Conservation (phyloP, 2,329 filamentous ascomycete genomes). For the Pseudopyrenochaeta lycopersici region DNA sequence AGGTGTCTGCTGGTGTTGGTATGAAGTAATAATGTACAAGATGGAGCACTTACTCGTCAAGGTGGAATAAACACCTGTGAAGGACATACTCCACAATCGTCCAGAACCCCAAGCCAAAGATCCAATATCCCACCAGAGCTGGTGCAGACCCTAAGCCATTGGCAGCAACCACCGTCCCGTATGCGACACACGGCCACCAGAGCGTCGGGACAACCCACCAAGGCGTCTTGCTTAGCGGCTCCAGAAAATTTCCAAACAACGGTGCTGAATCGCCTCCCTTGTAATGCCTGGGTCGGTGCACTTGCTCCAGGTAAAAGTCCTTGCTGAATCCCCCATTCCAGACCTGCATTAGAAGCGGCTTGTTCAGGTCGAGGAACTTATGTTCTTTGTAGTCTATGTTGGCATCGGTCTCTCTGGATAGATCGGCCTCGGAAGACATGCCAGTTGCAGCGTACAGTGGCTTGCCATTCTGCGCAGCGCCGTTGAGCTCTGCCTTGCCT, state of each 20-base stretch:
- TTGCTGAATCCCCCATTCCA: conserved; percentile 90
- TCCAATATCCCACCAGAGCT: conserved; percentile 69
- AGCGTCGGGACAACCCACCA: conserved; percentile 89
- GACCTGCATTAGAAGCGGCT: conserved; percentile 85
- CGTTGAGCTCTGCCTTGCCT: conserved; percentile 60
- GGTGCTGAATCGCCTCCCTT: conserved; percentile 91
- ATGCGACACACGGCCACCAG: conserved; percentile 84
- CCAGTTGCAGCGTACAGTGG: conserved; percentile 73
- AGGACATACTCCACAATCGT: conserved; percentile 87
- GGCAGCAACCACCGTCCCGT: conserved; percentile 73
- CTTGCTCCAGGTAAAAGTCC: conserved; percentile 95
- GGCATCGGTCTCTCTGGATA: conserved; percentile 84
- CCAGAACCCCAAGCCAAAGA: conserved; percentile 80
- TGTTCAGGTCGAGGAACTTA: conserved; percentile 91
- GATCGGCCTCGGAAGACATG: conserved; percentile 87
- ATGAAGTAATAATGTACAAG: conserved; percentile 12
- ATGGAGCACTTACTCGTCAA: conserved; percentile 76
- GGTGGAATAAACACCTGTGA: conserved; percentile 91
- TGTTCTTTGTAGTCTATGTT: conserved; percentile 81
- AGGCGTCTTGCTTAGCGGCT: conserved; percentile 92
- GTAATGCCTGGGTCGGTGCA: conserved; percentile 95
- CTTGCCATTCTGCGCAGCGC: conserved; percentile 56
- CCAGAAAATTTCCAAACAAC: conserved; percentile 97
- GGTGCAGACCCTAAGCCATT: conserved; percentile 60
- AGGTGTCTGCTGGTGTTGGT: conserved; percentile 69